Base-by-base conservation (phyloP, 2,329 filamentous ascomycete genomes). In the Hymenoscyphus linearis region DNA sequence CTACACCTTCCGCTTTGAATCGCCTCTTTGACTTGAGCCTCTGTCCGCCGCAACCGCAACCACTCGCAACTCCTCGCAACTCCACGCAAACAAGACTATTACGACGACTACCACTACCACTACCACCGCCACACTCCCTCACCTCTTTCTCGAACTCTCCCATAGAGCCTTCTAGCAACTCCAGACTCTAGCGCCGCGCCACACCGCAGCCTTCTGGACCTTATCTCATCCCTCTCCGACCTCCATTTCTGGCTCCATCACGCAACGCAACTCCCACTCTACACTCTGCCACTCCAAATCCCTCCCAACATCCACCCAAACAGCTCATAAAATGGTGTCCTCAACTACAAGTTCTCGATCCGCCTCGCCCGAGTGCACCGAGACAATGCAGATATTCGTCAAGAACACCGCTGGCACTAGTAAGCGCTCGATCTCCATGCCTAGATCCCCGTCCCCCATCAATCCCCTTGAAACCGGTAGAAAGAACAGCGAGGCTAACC, bases 341-440 rank as follows among this genome's bases (percentile, higher is more conserved):
- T 67, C 70, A 40, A 59, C 64, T 27, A 63, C 66, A 36, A 64
- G 62, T 56, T 72, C 71, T 37, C 68, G 72, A 57, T 69, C 68
- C 7, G 60, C 73, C 54, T 75, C 76, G 36, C 70, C 73, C 47
- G 78, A 82, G 61, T 69, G 74, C 55, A 77, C 79, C 59, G 77
- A 81, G 57, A 83, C 77, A 44, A 84, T 84, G 76, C 81, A 83
- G 71, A 82, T 86, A 74, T 85, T 85, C 74, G 79, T 85, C 73
- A 85, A 84, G 75, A 80, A 80, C 70, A 74, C 84, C 56, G 77
- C 80, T 37, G 83, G 82, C 67, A 78, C 80, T 72, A 85, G 83
- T 85, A 76, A 73, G 82, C 55, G 75, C 44, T 44, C 40, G 47
- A 57, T 58, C 36, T 34, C 53, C 55, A 25, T 40, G 37, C 26